Evolutionary conservation across 2,329 filamentous ascomycete genomes (phyloP).

Genomic region (Berkeleyomyces basicola): DNA sequence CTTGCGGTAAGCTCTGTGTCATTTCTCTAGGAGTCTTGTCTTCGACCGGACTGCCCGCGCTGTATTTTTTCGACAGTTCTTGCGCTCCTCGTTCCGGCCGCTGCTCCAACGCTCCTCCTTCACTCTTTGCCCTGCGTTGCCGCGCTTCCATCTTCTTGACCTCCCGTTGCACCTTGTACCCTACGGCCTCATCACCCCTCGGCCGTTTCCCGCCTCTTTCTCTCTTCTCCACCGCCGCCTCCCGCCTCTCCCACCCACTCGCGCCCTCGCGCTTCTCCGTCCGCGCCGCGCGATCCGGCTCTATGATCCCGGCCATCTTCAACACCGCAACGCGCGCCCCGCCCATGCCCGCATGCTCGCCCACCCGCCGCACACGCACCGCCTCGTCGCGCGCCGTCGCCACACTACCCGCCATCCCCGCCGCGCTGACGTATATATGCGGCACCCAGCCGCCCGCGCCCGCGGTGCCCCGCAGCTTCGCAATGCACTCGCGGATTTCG

Average conservation of each 20-base stretch:
- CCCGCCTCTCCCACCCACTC: conserved; percentile 14
- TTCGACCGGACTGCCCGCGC: background rate
- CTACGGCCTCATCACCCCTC: background rate
- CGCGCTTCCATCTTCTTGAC: background rate
- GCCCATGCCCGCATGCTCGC: conserved; percentile 22
- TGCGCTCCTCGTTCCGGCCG: too few relatives aligned
- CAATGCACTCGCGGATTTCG: conserved; percentile 18
- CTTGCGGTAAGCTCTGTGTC: background rate
- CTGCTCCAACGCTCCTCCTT: background rate
- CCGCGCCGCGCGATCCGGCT: background rate
- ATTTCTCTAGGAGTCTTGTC: background rate
- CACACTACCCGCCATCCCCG: conserved; percentile 22
- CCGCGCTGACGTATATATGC: conserved; percentile 23
- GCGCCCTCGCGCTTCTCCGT: background rate
- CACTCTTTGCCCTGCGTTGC: background rate
- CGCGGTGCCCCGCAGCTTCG: conserved; percentile 13
- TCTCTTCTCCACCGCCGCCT: conserved; percentile 16
- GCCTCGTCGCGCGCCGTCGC: conserved; percentile 15
- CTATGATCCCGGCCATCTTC: conserved; percentile 25
- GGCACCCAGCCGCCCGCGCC: conserved; percentile 21
- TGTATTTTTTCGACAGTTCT: background rate
- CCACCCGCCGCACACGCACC: conserved; percentile 15
- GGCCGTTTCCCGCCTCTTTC: background rate
- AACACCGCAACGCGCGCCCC: conserved; percentile 25
- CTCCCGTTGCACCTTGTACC: background rate